Conservation (phyloP, 352 stramenopile genomes). For the Pythium monospermum region DNA sequence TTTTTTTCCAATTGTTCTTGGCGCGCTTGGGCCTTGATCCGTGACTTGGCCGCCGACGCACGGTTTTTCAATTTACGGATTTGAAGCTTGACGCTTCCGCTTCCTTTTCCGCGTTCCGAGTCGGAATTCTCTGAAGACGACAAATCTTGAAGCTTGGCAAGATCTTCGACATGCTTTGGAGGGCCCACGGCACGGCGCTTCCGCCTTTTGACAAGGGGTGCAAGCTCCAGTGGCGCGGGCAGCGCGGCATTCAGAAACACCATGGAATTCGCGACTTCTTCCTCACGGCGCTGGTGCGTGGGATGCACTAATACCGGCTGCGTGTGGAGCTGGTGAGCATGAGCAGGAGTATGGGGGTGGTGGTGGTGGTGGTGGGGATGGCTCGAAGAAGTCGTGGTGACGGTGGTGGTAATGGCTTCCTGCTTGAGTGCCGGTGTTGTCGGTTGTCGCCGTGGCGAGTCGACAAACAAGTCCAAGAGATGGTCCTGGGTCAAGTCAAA, state of each 20-base stretch:
- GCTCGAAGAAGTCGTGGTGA: neutral
- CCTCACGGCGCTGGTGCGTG: neutral
- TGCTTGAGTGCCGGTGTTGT: conserved; percentile 7
- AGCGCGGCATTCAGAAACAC: conserved; percentile 17
- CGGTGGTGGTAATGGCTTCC: neutral
- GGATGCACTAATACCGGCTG: neutral
- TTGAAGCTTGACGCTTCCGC: conserved; percentile 16
- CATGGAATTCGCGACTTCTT: conserved; percentile 8
- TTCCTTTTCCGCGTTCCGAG: neutral
- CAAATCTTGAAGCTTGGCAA: conserved; percentile 14
- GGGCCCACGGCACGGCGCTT: conserved; percentile 10
- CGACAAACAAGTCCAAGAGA: conserved; percentile 13
- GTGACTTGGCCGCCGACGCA: conserved; percentile 20
- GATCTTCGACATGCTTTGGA: conserved; percentile 19
- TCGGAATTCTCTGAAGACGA: conserved; percentile 20
- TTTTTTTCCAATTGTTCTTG: conserved; percentile 20
- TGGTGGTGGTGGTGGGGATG: conserved; percentile 3
- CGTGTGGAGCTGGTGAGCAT: neutral
- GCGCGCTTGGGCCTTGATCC: conserved; percentile 14
- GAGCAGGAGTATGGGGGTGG: conserved; percentile 7
- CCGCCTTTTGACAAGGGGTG: conserved; percentile 15
- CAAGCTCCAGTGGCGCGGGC: conserved; percentile 13
- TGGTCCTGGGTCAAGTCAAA: conserved; percentile 17
- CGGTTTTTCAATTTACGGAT: conserved; percentile 26
- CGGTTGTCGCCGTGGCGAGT: too few species aligned